Evolutionary conservation across 805 yeast genomes (phyloP).

Genomic region (Kodamaea lidongshanica): DNA sequence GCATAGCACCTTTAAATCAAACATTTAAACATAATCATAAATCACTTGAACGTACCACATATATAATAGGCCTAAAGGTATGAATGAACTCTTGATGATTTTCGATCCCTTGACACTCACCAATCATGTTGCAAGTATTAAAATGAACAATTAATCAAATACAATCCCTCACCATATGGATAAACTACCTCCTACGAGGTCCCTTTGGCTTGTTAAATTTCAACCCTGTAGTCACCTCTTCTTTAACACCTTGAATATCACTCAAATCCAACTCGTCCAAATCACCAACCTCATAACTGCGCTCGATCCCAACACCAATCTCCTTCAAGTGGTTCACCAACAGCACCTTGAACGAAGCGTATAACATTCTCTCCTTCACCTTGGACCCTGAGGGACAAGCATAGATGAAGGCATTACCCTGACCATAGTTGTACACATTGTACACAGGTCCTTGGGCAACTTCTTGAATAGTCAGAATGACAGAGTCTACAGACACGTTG

Average conservation of each 20-base stretch:
- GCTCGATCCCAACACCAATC: constrained; percentile 30
- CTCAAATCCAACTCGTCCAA: constrained; percentile 58
- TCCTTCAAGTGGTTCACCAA: constrained; percentile 46
- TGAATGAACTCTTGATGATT: too few relatives aligned
- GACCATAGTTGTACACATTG: constrained; percentile 43
- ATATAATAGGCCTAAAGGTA: too few relatives aligned
- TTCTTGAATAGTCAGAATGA: constrained; percentile 17
- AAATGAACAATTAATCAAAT: too few relatives aligned
- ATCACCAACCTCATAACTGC: constrained; percentile 66
- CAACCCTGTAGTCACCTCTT: constrained; percentile 11
- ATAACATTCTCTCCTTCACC: constrained; percentile 87
- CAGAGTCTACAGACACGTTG: constrained; percentile 14
- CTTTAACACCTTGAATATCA: constrained; percentile 27
- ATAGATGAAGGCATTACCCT: constrained; percentile 55
- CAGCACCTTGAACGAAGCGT: constrained; percentile 74
- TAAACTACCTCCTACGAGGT: constrained; percentile 50
- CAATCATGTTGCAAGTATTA: too few relatives aligned
- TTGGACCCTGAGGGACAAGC: constrained; percentile 87
- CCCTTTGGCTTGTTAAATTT: constrained; percentile 60
- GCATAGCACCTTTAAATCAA: too few relatives aligned
- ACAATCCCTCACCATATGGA: too few relatives aligned
- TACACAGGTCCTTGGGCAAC: constrained; percentile 35
- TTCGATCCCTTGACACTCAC: too few relatives aligned
- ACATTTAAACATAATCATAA: too few relatives aligned
- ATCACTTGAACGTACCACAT: too few relatives aligned